Conservation (phyloP, 257 asterid species). For the Nicotiana otophora region DNA sequence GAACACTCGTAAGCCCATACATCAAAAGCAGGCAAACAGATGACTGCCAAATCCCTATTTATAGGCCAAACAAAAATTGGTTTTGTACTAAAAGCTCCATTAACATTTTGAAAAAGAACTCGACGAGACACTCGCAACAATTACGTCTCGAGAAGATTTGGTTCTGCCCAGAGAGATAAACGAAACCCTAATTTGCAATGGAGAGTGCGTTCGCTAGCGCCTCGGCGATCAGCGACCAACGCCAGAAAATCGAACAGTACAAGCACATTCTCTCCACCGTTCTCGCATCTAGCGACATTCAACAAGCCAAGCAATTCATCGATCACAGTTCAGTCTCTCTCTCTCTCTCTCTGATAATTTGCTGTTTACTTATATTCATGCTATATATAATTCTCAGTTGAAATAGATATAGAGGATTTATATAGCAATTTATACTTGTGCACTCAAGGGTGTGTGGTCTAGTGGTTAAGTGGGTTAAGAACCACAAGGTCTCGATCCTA, state of each 20-base stretch:
- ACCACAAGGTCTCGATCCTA: too few relatives aligned
- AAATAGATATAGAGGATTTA: neutral
- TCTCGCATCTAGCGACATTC: constrained; percentile 67
- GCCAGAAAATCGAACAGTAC: constrained; percentile 94
- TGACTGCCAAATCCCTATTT: neutral
- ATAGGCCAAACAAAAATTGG: neutral
- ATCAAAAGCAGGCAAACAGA: neutral
- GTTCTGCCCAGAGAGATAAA: neutral
- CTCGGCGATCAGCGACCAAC: constrained; percentile 83
- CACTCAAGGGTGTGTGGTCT: too few relatives aligned
- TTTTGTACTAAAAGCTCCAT: neutral
- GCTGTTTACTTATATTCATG: neutral
- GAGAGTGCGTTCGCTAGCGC: constrained; percentile 88
- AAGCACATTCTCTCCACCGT: constrained; percentile 79
- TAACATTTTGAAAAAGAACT: neutral
- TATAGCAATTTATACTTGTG: neutral
- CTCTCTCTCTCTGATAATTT: neutral
- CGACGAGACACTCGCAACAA: neutral
- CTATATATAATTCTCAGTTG: neutral
- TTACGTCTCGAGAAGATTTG: neutral
- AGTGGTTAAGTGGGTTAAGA: too few relatives aligned
- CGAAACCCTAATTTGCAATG: constrained; percentile 36
- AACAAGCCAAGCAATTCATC: constrained; percentile 65
- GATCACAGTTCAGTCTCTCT: constrained; percentile 59
- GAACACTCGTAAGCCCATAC: neutral